Base-by-base conservation (phyloP, 2,329 filamentous ascomycete genomes). In the Diaporthe citri region DNA sequence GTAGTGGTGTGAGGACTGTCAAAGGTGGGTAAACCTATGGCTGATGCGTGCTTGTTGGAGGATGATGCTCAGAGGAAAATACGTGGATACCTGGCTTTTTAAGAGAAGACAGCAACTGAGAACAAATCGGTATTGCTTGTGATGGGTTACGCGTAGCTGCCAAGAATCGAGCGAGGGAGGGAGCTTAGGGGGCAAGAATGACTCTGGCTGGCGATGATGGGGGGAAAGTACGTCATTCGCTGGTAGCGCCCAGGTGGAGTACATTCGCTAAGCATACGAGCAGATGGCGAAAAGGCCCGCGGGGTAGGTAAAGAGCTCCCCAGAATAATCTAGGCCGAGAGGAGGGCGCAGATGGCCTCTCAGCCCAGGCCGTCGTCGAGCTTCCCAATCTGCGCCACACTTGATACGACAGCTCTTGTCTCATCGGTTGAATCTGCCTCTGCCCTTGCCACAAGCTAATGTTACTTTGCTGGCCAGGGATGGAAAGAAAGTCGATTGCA, bases 101-200 rank as follows among this genome's bases (percentile, higher is more conserved):
- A 69, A 31, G 64, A 39, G 34, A 34, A 39, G 13, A 39, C 31
- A 67, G 64, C 8, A 52, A 52, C 31, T 67, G 62, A 51, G 62
- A 28, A 52, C 46, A n/a, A 69, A 39, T 41, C n/a, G 48, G 17
- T 28, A 12, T n/a, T 69, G 64, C 48, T 69, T 55, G 57, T 60
- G 36, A 55, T 55, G 48, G 46, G 48, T 41, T 69, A 69, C 64
- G 64, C 64, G 64, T 55, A 55, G 64, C 48, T 55, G 64, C 48
- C 64, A 69, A 69, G 64, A 69, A 55, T 69, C 48, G 43, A 69
- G 48, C 64, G 41, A 57, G 64, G 31, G 36, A 55, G 59, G 62
- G 51, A 57, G 48, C 39, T 64, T 64, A 43, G 60, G 48, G 51
- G 57, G 31, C 25, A 57, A 41, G 22, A 56, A 62, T 39, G 62